A percentile compares a stretch with the other conserved stretches of the same genome.
phyloP scores from a whole-genome alignment of 139 green algal genomes.

The Chlorella vulgaris region DNA sequence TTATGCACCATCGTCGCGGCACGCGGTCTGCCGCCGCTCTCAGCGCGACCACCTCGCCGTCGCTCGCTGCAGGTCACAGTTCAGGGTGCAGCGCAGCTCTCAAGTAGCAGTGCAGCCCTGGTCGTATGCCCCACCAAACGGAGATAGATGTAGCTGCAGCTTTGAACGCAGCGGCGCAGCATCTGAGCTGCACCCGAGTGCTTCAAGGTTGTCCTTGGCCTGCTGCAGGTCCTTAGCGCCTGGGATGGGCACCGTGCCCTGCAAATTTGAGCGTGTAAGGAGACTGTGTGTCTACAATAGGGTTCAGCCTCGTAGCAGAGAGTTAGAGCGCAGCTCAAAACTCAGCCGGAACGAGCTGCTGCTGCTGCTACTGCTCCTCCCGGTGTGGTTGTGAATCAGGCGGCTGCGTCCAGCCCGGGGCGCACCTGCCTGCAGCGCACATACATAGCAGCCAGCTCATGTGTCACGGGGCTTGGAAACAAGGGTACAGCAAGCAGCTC shows the following conservation, averaged over 20 bases:
- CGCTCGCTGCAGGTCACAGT: background rate
- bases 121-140: no score
- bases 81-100: no score
- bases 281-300: background rate
- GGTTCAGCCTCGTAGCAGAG: no score
- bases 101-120: no score
- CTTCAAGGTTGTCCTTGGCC: slow-evolving; percentile 66
- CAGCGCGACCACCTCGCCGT: slow-evolving; percentile 71
- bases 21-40: slow-evolving; percentile 55
- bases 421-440: slow-evolving; percentile 70
- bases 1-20: slow-evolving; percentile 83
- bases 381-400: no score
- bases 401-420: slow-evolving; percentile 71
- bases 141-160: no score
- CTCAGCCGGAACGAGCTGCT: background rate
- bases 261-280: background rate
- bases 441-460: background rate
- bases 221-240: slow-evolving; percentile 87
- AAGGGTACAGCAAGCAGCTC: no score
- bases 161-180: no score
- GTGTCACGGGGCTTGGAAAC: no score
- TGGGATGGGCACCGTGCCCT: slow-evolving; percentile 93
- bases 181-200: slow-evolving; percentile 76
- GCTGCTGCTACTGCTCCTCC: background rate
- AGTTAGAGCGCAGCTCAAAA: no score